Percentiles rank a stretch among this genome's conserved stretches.
These are phyloP conservation scores for Taphrina confusa DNA, from an alignment of 1,139 yeast species.

Conservation along the genomic window DNA sequence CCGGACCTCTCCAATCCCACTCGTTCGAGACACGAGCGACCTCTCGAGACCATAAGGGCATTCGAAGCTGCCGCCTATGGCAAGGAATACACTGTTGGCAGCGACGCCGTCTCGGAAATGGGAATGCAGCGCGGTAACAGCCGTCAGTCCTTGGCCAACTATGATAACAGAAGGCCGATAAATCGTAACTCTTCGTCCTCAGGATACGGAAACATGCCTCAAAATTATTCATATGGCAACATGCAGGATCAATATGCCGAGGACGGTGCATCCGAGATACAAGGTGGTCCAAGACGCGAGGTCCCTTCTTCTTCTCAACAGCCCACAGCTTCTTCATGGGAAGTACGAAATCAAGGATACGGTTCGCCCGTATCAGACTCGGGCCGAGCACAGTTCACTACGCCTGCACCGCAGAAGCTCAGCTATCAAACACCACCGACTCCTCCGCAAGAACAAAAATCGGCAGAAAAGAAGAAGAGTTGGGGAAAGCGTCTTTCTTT, in stretches of 20 bases:
- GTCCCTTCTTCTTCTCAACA: constrained; percentile 6
- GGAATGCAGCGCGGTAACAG: constrained; percentile 11
- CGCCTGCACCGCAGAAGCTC: constrained; percentile 23
- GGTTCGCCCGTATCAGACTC: constrained; percentile 32
- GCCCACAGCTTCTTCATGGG: constrained; percentile 6
- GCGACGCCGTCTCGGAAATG: constrained; percentile 10
- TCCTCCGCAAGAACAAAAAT: constrained; percentile 27
- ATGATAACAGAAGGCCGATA: constrained; percentile 1
- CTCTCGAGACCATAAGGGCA: constrained; percentile 87
- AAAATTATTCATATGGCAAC: constrained; percentile 12
- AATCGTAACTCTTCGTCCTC: constrained; percentile 19
- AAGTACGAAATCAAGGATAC: constrained; percentile 12
- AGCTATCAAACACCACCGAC: constrained; percentile 24
- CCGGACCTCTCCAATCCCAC: constrained; percentile 93
- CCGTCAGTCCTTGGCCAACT: constrained; percentile 10
- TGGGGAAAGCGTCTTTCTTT: constrained; percentile 27
- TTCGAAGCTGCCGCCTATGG: constrained; percentile 79
- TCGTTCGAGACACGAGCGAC: constrained; percentile 87
- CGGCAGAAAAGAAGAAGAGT: constrained; percentile 25
- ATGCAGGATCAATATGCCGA: constrained; percentile 24
- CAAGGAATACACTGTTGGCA: constrained; percentile 20
- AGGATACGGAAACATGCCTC: constrained; percentile 3
- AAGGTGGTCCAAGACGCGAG: constrained; percentile 11
- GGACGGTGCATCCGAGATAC: constrained; percentile 17
- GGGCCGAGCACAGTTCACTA: constrained; percentile 17